Conservation (phyloP, 2,329 filamentous ascomycete species). For the Hymenoscyphus salicellus region DNA sequence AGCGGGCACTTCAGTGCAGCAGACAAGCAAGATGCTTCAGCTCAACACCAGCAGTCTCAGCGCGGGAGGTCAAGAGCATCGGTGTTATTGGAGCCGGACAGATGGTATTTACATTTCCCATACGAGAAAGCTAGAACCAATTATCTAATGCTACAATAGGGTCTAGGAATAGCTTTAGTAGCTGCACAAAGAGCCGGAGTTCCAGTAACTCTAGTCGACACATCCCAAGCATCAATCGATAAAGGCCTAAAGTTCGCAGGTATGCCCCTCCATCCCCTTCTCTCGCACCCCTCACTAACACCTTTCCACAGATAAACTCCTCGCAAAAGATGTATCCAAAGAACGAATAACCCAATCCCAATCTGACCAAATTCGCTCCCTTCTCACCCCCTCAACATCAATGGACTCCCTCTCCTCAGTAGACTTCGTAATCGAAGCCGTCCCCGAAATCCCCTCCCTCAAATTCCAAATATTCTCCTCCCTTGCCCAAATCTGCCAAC, state of each 20-base stretch:
- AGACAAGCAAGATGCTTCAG: constrained; percentile 59
- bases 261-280: constrained; percentile 38
- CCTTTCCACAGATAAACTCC: constrained; percentile 70
- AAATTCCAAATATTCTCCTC: constrained; percentile 85
- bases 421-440: constrained; percentile 96
- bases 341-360: constrained; percentile 78
- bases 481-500: constrained; percentile 75
- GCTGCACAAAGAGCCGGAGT: constrained; percentile 81
- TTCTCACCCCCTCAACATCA: constrained; percentile 66
- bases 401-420: constrained; percentile 76
- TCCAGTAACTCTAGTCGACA: constrained; percentile 83
- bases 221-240: constrained; percentile 76
- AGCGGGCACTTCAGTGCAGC: constrained; percentile 24
- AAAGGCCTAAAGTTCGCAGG: constrained; percentile 89
- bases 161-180: constrained; percentile 91
- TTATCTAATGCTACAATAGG: constrained; percentile 50
- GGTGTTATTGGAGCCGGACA: constrained; percentile 94
- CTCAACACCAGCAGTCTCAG: constrained; percentile 57
- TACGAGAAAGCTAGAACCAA: not conserved
- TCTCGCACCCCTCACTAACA: constrained; percentile 3
- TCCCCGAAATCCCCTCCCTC: constrained; percentile 84
- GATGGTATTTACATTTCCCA: constrained; percentile 63
- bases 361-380: constrained; percentile 68
- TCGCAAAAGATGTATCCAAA: constrained; percentile 90
- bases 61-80: constrained; percentile 76